Evolutionary conservation across 306 rosid genomes (phyloP), one percentile per base, ranked within the genome.

Genomic region (Cicer yamashitae): DNA sequence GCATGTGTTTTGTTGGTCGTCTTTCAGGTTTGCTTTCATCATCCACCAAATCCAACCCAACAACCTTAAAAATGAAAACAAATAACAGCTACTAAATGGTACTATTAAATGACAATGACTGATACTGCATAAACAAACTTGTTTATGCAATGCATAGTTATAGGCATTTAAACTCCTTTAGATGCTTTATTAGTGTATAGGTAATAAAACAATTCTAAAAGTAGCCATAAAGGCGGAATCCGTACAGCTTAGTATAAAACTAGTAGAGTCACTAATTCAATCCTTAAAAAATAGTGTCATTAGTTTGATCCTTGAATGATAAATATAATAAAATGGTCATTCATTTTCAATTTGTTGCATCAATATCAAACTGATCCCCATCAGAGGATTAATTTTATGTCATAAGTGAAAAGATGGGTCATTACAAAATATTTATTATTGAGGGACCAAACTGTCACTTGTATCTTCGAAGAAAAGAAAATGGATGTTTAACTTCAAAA

Each of bases 1-100:
- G 98, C 98, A 94, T 94, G 89, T 94, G 98, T 80, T 91, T 93
- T 72, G 98, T 93, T 7, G 98, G 97, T n/a, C 98, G 96, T 67
- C 98, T 87, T 87, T 93, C 97, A 61, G 98, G 97, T 78, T 93
- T 91, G 88, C 89, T 93, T 79, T 93, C 98, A 68, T 93, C 98
- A 67, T 93, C 98, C 80, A 93, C 98, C 87, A 93, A 87, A 86
- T 93, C 98, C 84, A 91, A 83, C 61, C 98, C 98, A 69, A 93
- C 98, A 70, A 93, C 96, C 98, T 93, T 67, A 67, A 86, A 51
- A 60, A 74, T 73, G 56, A 66, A 67, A 76, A 40, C 39, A 75
- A 54, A 37, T 44, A 74, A 58, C 57, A 25, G 41, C 44, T 48
- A 46, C 39, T 67, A 12, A 5, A 10, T 18, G 10, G 1, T 8